Evolutionary conservation across 2,329 filamentous ascomycete species (phyloP).

Genomic region (Aspergillus transmontanensis): DNA sequence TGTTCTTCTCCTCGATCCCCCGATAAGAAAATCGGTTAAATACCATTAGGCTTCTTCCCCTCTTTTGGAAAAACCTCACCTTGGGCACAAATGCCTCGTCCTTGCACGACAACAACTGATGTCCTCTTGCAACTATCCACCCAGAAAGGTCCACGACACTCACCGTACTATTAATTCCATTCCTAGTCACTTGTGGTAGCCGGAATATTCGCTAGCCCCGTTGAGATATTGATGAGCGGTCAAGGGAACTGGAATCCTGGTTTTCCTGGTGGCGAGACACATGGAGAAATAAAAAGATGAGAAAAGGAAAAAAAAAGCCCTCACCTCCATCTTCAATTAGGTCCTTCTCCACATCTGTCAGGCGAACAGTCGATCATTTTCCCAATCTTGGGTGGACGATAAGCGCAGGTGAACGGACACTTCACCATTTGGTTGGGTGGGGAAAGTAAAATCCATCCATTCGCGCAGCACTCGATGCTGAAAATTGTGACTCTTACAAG

Average conservation of each 20-base stretch:
- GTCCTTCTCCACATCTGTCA: constrained; percentile 1
- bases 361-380: constrained; percentile 7
- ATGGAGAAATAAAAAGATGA: not conserved
- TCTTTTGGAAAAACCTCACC: not conserved
- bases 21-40: not conserved
- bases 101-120: not conserved
- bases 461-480: not conserved
- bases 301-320: not conserved
- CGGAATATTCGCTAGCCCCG: not conserved
- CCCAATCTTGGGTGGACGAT: constrained; percentile 3
- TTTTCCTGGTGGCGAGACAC: not conserved
- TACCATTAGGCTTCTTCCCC: not conserved
- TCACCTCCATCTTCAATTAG: not conserved
- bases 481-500: not conserved
- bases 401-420: constrained; percentile 4
- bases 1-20: not conserved
- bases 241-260: not conserved
- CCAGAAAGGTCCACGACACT: constrained; percentile 2
- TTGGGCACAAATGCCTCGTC: constrained; percentile 2
- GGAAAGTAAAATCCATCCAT: not conserved
- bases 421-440: constrained; percentile 1
- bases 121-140: not conserved
- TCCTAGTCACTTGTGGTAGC: not conserved
- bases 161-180: not conserved
- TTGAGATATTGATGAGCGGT: not conserved